Evolutionary conservation across 352 stramenopile genomes (phyloP).

Genomic region (Phytopythium vexans): DNA sequence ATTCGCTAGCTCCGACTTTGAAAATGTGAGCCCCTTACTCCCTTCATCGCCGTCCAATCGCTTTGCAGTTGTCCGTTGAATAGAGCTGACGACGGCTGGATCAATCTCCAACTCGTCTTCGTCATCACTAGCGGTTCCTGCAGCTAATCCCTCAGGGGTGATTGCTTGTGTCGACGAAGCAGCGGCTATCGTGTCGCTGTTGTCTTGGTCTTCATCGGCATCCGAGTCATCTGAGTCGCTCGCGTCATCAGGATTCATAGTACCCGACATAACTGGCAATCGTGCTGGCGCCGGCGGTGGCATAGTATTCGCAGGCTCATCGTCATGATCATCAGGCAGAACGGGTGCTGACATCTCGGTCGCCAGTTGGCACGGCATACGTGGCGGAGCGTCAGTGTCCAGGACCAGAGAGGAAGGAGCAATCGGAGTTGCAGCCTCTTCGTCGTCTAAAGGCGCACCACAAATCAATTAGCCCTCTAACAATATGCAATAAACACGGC

Average conservation of each 20-base stretch:
- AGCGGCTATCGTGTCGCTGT: no score
- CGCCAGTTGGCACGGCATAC: no score
- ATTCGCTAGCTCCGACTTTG: no score
- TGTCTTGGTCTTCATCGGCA: conserved; percentile 27
- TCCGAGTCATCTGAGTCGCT: conserved; percentile 26
- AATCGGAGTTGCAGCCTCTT: no score
- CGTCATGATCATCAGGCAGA: no score
- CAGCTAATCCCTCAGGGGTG: no score
- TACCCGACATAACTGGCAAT: conserved; percentile 19
- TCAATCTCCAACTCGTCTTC: conserved; percentile 55
- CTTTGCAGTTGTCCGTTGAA: conserved; percentile 1
- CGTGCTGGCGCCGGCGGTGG: conserved; percentile 18
- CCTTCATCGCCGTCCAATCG: neutral
- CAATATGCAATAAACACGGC: neutral
- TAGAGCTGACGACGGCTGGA: conserved; percentile 21
- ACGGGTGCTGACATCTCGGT: no score
- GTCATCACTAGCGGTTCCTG: conserved; percentile 24
- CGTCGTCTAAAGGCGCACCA: no score
- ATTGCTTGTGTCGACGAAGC: no score
- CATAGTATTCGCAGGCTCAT: neutral
- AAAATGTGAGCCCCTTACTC: neutral
- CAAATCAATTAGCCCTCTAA: neutral
- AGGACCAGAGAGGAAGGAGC: no score
- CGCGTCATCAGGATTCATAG: conserved; percentile 28
- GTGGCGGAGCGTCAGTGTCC: no score